Base-by-base conservation (phyloP, 1,284 basidiomycete species). In the Fomes fomentarius region DNA sequence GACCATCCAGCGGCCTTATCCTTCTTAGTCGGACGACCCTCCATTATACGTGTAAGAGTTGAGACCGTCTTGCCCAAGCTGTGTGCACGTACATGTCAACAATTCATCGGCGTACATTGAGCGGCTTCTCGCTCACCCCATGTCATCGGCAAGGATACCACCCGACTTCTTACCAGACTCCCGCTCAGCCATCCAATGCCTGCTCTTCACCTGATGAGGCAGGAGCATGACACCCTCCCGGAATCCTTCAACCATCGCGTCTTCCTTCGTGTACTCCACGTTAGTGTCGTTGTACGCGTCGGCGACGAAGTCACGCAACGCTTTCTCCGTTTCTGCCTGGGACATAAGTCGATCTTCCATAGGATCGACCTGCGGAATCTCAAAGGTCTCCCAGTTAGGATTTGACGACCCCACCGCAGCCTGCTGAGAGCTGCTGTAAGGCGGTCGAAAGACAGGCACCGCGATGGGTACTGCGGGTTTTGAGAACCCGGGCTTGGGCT, bases 61-160 rank as follows among this genome's bases (percentile, higher is more conserved):
- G 97, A 95, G n/a, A 96, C 91, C 0, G 94, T 98, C 74, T 97
- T 96, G 1, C 93, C 94, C 1, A 96, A 79, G 60, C 87, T 90
- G 50, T 15, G 12, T 3, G n/a, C n/a, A n/a, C n/a, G n/a, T 3
- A 25, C 8, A 6, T 24, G 12, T 62, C 25, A 24, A 3, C 11
- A 24, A 8, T 15, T 17, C 12, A 47, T 25, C 22, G 24, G 30
- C 12, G 53, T 24, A n/a, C 34, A 9, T 4, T 21, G 19, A 45
- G 30, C 35, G 43, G 25, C 42, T 42, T 25, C 37, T 25, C 17
- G 63, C 77, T 47, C 62, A 88, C 88, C 92, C 89, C 88, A 94
- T 94, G 69, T 96, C 94, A 67, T 96, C 94, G 0, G 95, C 94
- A 10, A 97, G 76, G 64, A 97, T 96, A 0, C 96, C 95, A 1